These are phyloP conservation scores for Epichloe sibirici DNA, from an alignment of 2,329 filamentous ascomycete genomes.

Conservation along the genomic window DNA sequence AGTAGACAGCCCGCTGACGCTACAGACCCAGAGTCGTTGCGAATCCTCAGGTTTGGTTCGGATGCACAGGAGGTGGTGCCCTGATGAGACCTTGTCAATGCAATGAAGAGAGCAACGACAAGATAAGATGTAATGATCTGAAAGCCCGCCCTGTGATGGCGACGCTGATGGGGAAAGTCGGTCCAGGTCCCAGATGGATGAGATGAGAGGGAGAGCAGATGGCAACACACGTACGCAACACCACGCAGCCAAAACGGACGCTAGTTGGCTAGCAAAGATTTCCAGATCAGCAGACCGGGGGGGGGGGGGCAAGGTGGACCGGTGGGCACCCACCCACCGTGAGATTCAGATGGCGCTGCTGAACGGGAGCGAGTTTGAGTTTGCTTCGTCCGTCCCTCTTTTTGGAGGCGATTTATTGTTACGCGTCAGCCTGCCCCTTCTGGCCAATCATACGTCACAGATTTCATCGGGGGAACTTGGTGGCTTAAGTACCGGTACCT, in stretches of 20 bases:
- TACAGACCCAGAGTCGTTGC: background rate
- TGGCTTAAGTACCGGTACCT: constrained; percentile 6
- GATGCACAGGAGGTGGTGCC: background rate
- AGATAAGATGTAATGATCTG: background rate
- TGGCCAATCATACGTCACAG: constrained; percentile 17
- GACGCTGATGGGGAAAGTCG: background rate
- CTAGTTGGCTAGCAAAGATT: no score
- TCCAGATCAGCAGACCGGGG: no score
- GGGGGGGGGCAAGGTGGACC: background rate
- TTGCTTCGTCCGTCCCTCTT: constrained; percentile 3
- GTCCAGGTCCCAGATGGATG: background rate
- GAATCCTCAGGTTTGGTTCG: background rate
- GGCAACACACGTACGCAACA: background rate
- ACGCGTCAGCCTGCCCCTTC: constrained; percentile 23
- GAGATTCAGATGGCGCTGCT: background rate
- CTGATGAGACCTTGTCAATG: background rate
- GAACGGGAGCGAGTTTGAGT: background rate
- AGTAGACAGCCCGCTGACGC: background rate
- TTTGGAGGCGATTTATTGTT: constrained; percentile 16
- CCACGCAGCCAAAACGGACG: background rate
- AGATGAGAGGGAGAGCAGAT: background rate
- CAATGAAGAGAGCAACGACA: background rate
- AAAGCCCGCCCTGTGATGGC: constrained; percentile 1
- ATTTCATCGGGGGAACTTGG: background rate
- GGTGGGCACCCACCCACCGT: background rate